Evolutionary conservation across 2,329 filamentous ascomycete genomes (phyloP).

Genomic region (Incumbomyces lentus): DNA sequence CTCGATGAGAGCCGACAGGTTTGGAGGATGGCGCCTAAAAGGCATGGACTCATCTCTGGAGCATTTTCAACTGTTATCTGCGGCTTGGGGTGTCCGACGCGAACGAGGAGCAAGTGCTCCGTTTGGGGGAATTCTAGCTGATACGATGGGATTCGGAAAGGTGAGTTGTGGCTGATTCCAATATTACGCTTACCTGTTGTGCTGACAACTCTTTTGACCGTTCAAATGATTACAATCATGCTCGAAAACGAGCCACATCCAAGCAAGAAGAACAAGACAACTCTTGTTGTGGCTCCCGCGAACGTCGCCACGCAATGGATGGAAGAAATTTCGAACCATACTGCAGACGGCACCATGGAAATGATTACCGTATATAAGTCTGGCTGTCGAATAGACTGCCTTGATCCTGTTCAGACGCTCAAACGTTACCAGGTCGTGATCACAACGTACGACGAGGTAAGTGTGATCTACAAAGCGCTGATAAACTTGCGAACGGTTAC

Average conservation of each 20-base stretch:
- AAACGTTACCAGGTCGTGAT: conserved; percentile 23
- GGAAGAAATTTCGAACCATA: conserved; percentile 25
- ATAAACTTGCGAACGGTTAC: neutral
- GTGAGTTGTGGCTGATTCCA: conserved; percentile 28
- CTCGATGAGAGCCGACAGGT: conserved; percentile 21
- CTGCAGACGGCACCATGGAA: conserved; percentile 19
- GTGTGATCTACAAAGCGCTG: neutral
- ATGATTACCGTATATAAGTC: conserved; percentile 22
- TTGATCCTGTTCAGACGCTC: conserved; percentile 18
- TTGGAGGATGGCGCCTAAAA: conserved; percentile 25
- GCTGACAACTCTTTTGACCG: neutral
- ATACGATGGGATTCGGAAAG: conserved; percentile 35
- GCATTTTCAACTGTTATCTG: conserved; percentile 26
- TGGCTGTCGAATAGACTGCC: conserved; percentile 13
- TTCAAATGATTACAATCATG: conserved; percentile 25
- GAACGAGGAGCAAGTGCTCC: conserved; percentile 16
- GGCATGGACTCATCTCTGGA: conserved; percentile 27
- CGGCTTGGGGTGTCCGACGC: conserved; percentile 17
- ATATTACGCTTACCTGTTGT: conserved; percentile 14
- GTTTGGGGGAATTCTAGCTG: conserved; percentile 29
- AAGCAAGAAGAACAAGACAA: conserved; percentile 21
- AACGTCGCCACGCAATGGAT: conserved; percentile 28
- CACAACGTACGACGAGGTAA: conserved; percentile 29
- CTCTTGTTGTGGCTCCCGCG: conserved; percentile 29
- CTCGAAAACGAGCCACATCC: conserved; percentile 24